Base-by-base conservation (phyloP, 176 grass and related monocot species). In the Avena atlantica region DNA sequence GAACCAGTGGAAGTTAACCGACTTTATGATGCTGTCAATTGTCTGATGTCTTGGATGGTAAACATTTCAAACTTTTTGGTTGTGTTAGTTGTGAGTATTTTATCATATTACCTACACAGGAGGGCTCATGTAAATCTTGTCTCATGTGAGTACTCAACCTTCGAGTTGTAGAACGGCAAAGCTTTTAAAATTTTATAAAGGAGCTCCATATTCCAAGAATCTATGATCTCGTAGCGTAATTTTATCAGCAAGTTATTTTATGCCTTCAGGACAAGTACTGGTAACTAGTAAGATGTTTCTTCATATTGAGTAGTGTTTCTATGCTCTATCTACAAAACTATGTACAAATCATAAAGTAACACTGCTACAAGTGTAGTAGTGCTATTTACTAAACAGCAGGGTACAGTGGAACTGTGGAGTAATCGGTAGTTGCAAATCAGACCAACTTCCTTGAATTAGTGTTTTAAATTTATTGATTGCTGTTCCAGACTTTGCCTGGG, bases 41-140 rank as follows among this genome's bases (percentile, higher is more conserved):
- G 95, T 86, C 87, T 94, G 71, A 86, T 99, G 69, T 99, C 94
- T 80, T 90, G 88, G 57, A 99, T 99, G 97, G 97, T 96, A 94
- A 84, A 48, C 19, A 9, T 82, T 79, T 71, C 37, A n/a, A 47
- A n/a, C 53, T 53, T 77, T n/a, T 70, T 42, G 45, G 23, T 47
- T 51, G 12, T 81, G 4, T 63, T 49, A 25, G 14, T 70, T 89
- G 9, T 45, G 55, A 17, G 36, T 84, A 31, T 65, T 74, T 45
- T 27, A 78, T 70, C 24, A 21, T 2, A 70, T 77, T 85, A 29
- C 73, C 15, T 50, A 55, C 5, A 12, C 23, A 20, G 78, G 55
- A 57, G 55, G 31, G 16, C 15, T 86, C 8, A 29, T 2, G 44
- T 62, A 74, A 77, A 48, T 63, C 45, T 21, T 25, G 19, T 76